A percentile compares a stretch with the other conserved stretches of the same genome.
phyloP scores from a whole-genome alignment of 441 rosid species.

The Melastoma candidum region DNA sequence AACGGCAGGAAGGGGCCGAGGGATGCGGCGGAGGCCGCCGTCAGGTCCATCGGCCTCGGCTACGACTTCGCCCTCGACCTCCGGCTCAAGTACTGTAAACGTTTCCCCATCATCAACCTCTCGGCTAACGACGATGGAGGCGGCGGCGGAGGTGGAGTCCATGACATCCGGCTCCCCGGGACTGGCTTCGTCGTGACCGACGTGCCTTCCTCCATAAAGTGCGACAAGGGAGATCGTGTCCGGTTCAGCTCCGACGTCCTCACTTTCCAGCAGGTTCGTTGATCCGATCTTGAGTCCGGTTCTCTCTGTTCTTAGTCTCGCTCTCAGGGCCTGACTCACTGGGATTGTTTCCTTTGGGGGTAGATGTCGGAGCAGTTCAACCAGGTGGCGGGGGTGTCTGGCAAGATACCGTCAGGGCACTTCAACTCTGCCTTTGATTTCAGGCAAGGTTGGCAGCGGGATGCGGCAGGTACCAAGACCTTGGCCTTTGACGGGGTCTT shows the following conservation, averaged over 20 bases:
- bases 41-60: slow-evolving; percentile 19
- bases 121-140: slow-evolving; percentile 6
- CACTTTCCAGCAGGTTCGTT: slow-evolving; percentile 18
- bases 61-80: slow-evolving; percentile 20
- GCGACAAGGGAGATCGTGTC: slow-evolving; percentile 21
- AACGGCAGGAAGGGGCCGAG: slow-evolving; percentile 1
- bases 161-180: slow-evolving; percentile 14
- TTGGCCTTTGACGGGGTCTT: slow-evolving; percentile 10
- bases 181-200: slow-evolving; percentile 7
- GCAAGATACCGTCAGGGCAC: slow-evolving; percentile 10
- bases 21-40: slow-evolving; percentile 16
- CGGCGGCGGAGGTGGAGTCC: slow-evolving; percentile 11
- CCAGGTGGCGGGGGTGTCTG: slow-evolving; percentile 3
- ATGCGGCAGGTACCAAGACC: slow-evolving; percentile 9
- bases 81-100: slow-evolving; percentile 18
- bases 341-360: not conserved
- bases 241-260: slow-evolving; percentile 23
- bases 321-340: not conserved
- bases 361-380: slow-evolving; percentile 12
- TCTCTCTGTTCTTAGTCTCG: not conserved
- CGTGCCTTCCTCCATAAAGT: slow-evolving; percentile 19
- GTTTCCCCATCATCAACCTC: slow-evolving; percentile 12
- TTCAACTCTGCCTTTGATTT: slow-evolving; percentile 9
- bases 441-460: slow-evolving; percentile 9
- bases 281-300: not conserved